Conservation (phyloP, 805 yeast species). For the Starmerella cellae region DNA sequence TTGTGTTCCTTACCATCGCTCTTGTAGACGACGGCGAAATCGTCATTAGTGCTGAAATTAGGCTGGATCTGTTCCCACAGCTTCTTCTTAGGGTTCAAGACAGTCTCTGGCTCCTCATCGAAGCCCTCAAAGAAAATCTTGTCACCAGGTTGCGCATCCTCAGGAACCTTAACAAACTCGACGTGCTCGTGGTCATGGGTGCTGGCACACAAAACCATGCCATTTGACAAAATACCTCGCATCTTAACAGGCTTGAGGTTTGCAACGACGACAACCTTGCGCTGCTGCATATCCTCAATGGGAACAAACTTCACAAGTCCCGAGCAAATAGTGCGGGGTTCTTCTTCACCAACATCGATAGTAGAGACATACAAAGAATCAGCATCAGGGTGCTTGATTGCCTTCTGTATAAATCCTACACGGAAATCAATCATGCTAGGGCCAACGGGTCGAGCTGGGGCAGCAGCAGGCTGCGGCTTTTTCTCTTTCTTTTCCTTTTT, state of each 20-base stretch:
- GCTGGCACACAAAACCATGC: slow-evolving; percentile 89
- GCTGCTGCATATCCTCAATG: slow-evolving; percentile 88
- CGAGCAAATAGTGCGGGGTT: slow-evolving; percentile 96
- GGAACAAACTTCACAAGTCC: slow-evolving; percentile 86
- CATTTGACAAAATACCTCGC: slow-evolving; percentile 93
- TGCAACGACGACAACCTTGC: slow-evolving; percentile 81
- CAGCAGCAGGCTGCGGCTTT: slow-evolving; percentile 45
- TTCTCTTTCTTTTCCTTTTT: slow-evolving; percentile 35
- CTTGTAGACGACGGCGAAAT: slow-evolving; percentile 65
- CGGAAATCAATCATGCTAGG: slow-evolving; percentile 85
- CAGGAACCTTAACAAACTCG: slow-evolving; percentile 92
- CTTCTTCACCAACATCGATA: slow-evolving; percentile 89
- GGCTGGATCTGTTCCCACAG: slow-evolving; percentile 95
- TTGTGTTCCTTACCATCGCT: slow-evolving; percentile 56
- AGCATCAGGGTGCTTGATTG: slow-evolving; percentile 94
- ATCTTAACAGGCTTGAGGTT: slow-evolving; percentile 94
- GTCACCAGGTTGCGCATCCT: slow-evolving; percentile 87
- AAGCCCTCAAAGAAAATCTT: slow-evolving; percentile 88
- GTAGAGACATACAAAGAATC: slow-evolving; percentile 94
- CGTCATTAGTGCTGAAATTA: slow-evolving; percentile 64
- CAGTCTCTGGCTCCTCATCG: slow-evolving; percentile 79
- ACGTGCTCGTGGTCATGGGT: slow-evolving; percentile 48
- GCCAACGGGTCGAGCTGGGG: slow-evolving; percentile 26
- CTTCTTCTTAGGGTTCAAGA: slow-evolving; percentile 95
- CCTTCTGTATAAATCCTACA: slow-evolving; percentile 94